Percentiles rank a stretch among this genome's conserved stretches.
Conservation (phyloP, 1,284 basidiomycete species). For the Moesziomyces globuligerus region DNA sequence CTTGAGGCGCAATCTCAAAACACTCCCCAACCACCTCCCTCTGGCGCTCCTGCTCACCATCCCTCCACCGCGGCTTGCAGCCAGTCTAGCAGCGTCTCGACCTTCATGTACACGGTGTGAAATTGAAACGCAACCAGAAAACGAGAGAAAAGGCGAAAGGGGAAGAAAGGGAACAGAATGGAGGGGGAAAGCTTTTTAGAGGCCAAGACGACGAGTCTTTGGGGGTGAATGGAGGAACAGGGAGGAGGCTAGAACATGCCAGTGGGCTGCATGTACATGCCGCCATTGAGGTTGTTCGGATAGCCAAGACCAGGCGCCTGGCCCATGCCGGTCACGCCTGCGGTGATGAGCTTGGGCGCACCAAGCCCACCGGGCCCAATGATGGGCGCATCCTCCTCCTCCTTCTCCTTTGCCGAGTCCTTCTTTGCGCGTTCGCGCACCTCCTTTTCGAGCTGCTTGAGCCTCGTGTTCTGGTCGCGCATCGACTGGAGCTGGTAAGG, state of each 20-base stretch:
- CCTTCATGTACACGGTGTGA: too few relatives aligned
- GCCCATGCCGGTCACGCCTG: slow-evolving; percentile 30
- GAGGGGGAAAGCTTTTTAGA: too few relatives aligned
- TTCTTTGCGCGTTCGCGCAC: slow-evolving; percentile 77
- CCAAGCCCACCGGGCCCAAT: slow-evolving; percentile 48
- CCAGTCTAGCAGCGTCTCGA: too few relatives aligned
- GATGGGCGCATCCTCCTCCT: slow-evolving; percentile 70
- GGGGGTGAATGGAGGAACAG: background rate
- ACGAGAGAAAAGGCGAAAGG: too few relatives aligned
- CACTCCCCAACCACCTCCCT: too few relatives aligned
- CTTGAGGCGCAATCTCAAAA: too few relatives aligned
- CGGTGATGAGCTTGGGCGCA: slow-evolving; percentile 52
- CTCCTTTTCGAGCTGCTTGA: slow-evolving; percentile 78
- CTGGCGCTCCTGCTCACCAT: too few relatives aligned
- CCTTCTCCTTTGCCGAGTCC: slow-evolving; percentile 86
- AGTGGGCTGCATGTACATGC: slow-evolving; percentile 46
- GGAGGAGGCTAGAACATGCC: slow-evolving; percentile 30
- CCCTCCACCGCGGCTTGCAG: too few relatives aligned
- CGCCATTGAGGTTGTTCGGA: slow-evolving; percentile 46
- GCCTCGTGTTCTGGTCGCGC: slow-evolving; percentile 52
- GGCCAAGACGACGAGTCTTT: too few relatives aligned
- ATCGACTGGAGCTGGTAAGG: slow-evolving; percentile 90
- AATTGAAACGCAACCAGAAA: too few relatives aligned
- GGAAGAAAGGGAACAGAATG: background rate
- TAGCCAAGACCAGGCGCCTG: slow-evolving; percentile 8